These are phyloP conservation scores for Cyclocybe cylindracea DNA, from an alignment of 768 basidiomycete genomes.

Conservation along the genomic window DNA sequence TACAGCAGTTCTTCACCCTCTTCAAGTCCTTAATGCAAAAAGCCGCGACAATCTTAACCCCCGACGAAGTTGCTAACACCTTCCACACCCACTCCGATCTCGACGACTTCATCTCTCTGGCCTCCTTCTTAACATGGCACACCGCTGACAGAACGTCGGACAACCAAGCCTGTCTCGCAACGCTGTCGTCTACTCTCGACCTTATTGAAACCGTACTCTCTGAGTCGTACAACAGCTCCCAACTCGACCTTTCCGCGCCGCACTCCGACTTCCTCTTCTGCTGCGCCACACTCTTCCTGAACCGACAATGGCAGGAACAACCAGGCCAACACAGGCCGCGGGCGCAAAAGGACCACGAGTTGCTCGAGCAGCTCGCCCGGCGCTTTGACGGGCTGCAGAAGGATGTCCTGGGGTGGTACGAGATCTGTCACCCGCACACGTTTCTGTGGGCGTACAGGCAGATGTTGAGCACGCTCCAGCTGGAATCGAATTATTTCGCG, in stretches of 20 bases:
- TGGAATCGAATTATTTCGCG: too few species aligned
- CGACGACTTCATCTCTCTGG: constrained; percentile 18
- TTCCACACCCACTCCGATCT: constrained; percentile 18
- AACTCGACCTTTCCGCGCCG: background rate
- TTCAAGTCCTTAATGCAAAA: constrained; percentile 12
- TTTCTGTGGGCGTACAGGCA: too few species aligned
- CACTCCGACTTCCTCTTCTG: constrained; percentile 14
- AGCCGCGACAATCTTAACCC: background rate
- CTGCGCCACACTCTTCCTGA: constrained; percentile 11
- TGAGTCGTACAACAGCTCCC: background rate
- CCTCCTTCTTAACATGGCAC: constrained; percentile 15
- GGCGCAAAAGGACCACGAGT: too few species aligned
- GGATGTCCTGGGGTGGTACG: too few species aligned
- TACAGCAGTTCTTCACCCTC: constrained; percentile 15
- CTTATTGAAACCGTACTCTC: background rate
- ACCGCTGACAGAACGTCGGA: constrained; percentile 4
- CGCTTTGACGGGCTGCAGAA: too few species aligned
- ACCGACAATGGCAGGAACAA: constrained; percentile 14
- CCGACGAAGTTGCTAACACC: background rate
- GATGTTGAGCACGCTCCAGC: too few species aligned
- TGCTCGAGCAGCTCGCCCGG: too few species aligned
- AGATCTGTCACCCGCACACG: too few species aligned
- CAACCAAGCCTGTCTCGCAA: background rate
- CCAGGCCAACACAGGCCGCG: background rate
- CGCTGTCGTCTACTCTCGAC: constrained; percentile 4